These are phyloP conservation scores for Helicocarpus griseus DNA, from an alignment of 2,329 filamentous ascomycete genomes.

Conservation along the genomic window DNA sequence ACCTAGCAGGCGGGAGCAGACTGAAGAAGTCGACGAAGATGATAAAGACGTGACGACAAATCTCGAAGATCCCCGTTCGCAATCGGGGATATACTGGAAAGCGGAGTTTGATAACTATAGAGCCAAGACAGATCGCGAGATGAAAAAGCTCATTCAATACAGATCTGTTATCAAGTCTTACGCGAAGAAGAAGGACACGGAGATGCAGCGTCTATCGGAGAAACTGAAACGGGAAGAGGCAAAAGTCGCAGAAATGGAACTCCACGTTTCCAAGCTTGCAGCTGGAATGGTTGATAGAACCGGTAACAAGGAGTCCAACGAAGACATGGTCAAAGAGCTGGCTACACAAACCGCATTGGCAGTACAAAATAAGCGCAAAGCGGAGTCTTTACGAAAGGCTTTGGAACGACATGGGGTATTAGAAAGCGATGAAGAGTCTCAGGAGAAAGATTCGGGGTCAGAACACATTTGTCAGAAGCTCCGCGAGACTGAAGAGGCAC, in stretches of 20 bases:
- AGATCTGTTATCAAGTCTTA: constrained; percentile 50
- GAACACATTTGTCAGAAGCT: constrained; percentile 20
- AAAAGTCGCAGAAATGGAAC: constrained; percentile 36
- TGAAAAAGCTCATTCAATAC: constrained; percentile 52
- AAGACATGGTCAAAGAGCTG: constrained; percentile 33
- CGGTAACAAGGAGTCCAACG: constrained; percentile 21
- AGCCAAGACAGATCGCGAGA: constrained; percentile 48
- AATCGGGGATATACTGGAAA: constrained; percentile 55
- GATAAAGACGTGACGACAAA: constrained; percentile 43
- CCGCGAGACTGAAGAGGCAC: constrained; percentile 23
- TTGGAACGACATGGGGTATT: constrained; percentile 33
- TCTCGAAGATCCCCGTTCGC: constrained; percentile 44
- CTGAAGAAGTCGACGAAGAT: constrained; percentile 17
- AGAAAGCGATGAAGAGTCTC: constrained; percentile 18
- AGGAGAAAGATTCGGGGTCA: constrained; percentile 13
- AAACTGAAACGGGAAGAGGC: constrained; percentile 43
- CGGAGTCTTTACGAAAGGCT: constrained; percentile 25
- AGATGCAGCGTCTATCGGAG: constrained; percentile 43
- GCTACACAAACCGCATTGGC: constrained; percentile 36
- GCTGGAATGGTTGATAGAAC: constrained; percentile 27
- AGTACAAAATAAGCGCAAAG: constrained; percentile 36
- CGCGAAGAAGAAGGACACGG: constrained; percentile 49
- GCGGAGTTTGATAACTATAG: constrained; percentile 51
- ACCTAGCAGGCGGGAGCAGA: constrained; percentile 4
- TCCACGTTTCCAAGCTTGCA: constrained; percentile 32